phyloP scores from a whole-genome alignment of 2,329 filamentous ascomycete species.

The Lecanicillium sp. region DNA sequence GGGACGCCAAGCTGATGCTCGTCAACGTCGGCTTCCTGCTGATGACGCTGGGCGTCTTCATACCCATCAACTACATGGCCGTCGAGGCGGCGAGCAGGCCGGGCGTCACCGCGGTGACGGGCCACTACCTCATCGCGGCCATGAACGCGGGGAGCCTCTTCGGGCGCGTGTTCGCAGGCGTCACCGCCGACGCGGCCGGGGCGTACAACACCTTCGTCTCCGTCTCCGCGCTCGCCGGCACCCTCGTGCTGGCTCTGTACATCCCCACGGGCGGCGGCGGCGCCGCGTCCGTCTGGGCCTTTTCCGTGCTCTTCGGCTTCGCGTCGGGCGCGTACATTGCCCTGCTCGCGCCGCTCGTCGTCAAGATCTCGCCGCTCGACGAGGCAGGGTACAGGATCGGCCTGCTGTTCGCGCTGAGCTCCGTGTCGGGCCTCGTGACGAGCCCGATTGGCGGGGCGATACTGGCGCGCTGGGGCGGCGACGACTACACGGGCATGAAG shows the following conservation, averaged over 20 bases:
- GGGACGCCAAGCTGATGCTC: conserved; percentile 27
- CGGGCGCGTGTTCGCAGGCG: conserved; percentile 29
- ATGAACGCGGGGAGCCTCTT: conserved; percentile 34
- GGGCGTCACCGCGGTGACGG: conserved; percentile 24
- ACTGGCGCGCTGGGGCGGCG: conserved; percentile 15
- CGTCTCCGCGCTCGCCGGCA: conserved; percentile 36
- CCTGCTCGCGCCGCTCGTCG: conserved; percentile 32
- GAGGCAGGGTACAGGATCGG: conserved; percentile 43
- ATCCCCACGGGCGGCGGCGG: conserved; percentile 27
- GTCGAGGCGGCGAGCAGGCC: conserved; percentile 24
- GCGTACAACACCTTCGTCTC: conserved; percentile 38
- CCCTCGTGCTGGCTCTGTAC: conserved; percentile 38
- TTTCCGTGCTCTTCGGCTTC: conserved; percentile 37
- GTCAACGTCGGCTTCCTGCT: conserved; percentile 27
- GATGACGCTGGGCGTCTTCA: conserved; percentile 31
- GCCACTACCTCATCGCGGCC: conserved; percentile 31
- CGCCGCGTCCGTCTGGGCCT: conserved; percentile 32
- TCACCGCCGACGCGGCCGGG: conserved; percentile 31
- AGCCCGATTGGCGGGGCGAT: conserved; percentile 46
- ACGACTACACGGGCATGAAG: conserved; percentile 23
- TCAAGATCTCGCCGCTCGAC: conserved; percentile 49
- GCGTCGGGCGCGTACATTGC: conserved; percentile 36
- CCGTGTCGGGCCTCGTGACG: conserved; percentile 46
- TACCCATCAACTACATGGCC: conserved; percentile 31
- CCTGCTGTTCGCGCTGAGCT: conserved; percentile 41